Evolutionary conservation across 169 alveolate species (phyloP).

Genomic region (Plasmodium falciparum): DNA sequence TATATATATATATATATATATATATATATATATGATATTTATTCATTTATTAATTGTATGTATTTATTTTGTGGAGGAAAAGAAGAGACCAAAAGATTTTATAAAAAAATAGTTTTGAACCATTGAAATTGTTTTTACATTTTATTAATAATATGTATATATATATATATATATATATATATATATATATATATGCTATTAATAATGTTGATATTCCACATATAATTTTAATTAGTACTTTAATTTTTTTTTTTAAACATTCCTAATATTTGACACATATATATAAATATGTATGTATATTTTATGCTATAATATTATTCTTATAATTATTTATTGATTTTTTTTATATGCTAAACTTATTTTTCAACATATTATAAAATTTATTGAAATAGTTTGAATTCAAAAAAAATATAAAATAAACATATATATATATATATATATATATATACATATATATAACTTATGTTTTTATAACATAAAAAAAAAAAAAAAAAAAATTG

Average conservation of each 20-base stretch:
- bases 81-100: neutral
- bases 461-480: no score
- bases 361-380: neutral
- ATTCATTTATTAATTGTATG: neutral
- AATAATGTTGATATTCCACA: neutral
- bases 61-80: neutral
- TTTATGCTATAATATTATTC: neutral
- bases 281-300: no score
- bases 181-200: constrained; percentile 4
- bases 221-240: neutral
- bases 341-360: neutral
- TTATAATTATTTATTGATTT: neutral
- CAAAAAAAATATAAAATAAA: no score
- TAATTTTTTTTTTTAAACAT: neutral
- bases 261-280: neutral
- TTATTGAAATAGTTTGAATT: no score
- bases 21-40: neutral
- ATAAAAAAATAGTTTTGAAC: neutral
- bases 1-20: neutral
- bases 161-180: neutral
- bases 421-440: no score
- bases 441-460: no score
- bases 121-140: neutral
- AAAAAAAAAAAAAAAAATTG: no score
- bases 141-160: neutral